Conservation (phyloP, 2,329 filamentous ascomycete genomes). For the Incumbomyces delicatus region DNA sequence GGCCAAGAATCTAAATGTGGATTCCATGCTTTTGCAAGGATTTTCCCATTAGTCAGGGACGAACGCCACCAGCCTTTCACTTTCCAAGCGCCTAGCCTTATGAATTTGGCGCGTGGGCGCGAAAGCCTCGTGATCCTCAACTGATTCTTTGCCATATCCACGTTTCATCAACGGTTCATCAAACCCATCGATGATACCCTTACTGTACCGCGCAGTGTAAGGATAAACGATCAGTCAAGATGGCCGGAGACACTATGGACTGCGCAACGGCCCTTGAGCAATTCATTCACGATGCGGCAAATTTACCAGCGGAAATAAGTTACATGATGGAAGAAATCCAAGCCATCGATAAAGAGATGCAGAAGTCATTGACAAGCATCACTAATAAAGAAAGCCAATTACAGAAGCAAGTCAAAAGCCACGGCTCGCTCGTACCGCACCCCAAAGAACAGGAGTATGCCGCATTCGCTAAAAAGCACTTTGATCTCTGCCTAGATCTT, state of each 20-base stretch:
- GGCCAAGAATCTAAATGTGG: too few relatives aligned
- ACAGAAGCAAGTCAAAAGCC: conserved; percentile 57
- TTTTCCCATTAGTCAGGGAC: not conserved
- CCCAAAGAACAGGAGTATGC: conserved; percentile 54
- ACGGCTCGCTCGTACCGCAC: conserved; percentile 51
- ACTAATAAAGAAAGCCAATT: conserved; percentile 49
- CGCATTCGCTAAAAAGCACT: conserved; percentile 47
- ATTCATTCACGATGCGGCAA: conserved; percentile 55
- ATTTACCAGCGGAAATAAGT: conserved; percentile 54
- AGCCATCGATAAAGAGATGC: conserved; percentile 53
- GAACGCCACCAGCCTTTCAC: not conserved
- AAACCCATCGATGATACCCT: too few relatives aligned
- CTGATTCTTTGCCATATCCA: too few relatives aligned
- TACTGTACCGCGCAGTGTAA: too few relatives aligned
- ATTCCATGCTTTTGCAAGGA: too few relatives aligned
- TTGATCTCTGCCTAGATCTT: conserved; percentile 46
- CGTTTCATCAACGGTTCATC: too few relatives aligned
- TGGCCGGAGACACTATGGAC: conserved; percentile 45
- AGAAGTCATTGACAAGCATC: conserved; percentile 48
- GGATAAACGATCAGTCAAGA: conserved; percentile 14
- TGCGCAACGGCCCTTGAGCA: conserved; percentile 55
- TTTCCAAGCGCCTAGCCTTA: too few relatives aligned
- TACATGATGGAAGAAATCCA: conserved; percentile 59
- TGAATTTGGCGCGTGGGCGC: too few relatives aligned
- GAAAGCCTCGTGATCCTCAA: too few relatives aligned